Evolutionary conservation across 352 stramenopile species (phyloP).

Genomic region (Phytophthora ramorum): DNA sequence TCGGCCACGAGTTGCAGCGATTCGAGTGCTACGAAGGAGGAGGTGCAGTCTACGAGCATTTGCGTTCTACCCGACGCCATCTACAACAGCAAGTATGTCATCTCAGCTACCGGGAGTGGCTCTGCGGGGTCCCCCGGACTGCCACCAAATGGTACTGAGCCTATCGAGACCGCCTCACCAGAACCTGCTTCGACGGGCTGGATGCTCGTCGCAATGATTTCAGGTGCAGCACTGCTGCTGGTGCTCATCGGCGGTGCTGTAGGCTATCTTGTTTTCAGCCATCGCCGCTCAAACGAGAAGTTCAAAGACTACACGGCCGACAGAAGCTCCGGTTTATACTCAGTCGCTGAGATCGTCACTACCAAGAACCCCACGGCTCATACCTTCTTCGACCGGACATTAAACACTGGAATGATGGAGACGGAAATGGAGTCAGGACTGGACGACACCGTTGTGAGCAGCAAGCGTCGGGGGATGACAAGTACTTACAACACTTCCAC

Average conservation of each 20-base stretch:
- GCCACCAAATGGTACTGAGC: slow-evolving; percentile 11
- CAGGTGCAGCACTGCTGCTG: slow-evolving; percentile 31
- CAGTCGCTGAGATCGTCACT: slow-evolving; percentile 4
- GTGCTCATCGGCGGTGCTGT: slow-evolving; percentile 32
- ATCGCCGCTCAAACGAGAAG: slow-evolving; percentile 23
- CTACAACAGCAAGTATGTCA: slow-evolving; percentile 42
- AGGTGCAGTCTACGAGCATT: slow-evolving; percentile 24
- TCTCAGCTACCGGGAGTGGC: slow-evolving; percentile 3
- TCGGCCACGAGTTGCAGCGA: slow-evolving; percentile 37
- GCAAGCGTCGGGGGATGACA: slow-evolving; percentile 16
- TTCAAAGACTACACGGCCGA: slow-evolving; percentile 31
- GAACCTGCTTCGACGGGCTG: slow-evolving; percentile 20
- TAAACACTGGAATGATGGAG: slow-evolving; percentile 29
- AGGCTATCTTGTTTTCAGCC: slow-evolving; percentile 38
- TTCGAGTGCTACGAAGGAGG: slow-evolving; percentile 23
- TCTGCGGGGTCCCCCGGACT: neutral
- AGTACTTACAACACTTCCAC: slow-evolving; percentile 25
- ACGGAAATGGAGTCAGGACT: slow-evolving; percentile 12
- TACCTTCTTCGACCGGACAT: slow-evolving; percentile 29
- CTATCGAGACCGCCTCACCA: neutral
- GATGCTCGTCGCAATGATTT: slow-evolving; percentile 55
- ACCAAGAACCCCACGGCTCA: slow-evolving; percentile 15
- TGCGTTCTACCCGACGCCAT: slow-evolving; percentile 46
- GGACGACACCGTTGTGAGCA: slow-evolving; percentile 27
- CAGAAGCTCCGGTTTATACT: slow-evolving; percentile 21